Percentiles rank a stretch among this genome's conserved stretches.
Conservation (phyloP, 2,329 filamentous ascomycete species). For the Phaeosphaeriaceae sp. region DNA sequence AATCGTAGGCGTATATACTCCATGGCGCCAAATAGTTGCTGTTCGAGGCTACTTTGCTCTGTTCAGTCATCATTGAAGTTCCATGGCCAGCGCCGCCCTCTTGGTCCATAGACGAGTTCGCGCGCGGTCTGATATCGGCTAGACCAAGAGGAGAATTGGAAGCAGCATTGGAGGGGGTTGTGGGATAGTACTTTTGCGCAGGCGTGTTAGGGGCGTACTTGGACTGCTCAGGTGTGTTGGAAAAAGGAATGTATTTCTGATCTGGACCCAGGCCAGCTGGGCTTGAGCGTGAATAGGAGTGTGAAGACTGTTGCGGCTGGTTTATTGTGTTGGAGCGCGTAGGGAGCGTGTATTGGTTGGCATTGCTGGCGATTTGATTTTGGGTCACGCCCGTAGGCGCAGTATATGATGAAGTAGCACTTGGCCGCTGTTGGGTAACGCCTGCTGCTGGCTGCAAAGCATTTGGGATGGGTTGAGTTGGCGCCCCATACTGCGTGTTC, state of each 20-base stretch:
- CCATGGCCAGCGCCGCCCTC: conserved; percentile 65
- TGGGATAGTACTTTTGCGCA: conserved; percentile 65
- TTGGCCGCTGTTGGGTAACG: conserved; percentile 58
- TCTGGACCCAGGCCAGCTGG: conserved; percentile 68
- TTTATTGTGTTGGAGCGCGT: conserved; percentile 70
- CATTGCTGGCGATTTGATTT: conserved; percentile 57
- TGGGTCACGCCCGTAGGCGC: conserved; percentile 64
- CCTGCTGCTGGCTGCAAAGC: conserved; percentile 66
- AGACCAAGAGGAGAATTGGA: conserved; percentile 90
- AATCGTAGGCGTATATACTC: conserved; percentile 96
- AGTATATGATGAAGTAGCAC: conserved; percentile 61
- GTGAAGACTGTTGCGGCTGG: conserved; percentile 55
- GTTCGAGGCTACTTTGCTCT: conserved; percentile 70
- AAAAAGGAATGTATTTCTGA: conserved; percentile 68
- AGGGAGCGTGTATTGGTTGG: conserved; percentile 67
- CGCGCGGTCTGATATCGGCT: conserved; percentile 86
- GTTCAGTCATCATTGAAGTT: conserved; percentile 65
- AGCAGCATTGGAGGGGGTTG: conserved; percentile 61
- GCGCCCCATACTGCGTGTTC: conserved; percentile 53
- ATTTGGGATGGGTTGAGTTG: conserved; percentile 45
- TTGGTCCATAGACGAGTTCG: conserved; percentile 81
- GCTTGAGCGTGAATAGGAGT: conserved; percentile 81
- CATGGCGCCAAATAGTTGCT: conserved; percentile 95
- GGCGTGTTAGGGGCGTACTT: conserved; percentile 51
- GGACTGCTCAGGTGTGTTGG: conserved; percentile 67